These are phyloP conservation scores for Curvularia hawaiiensis DNA, from an alignment of 2,329 filamentous ascomycete species.

Conservation along the genomic window DNA sequence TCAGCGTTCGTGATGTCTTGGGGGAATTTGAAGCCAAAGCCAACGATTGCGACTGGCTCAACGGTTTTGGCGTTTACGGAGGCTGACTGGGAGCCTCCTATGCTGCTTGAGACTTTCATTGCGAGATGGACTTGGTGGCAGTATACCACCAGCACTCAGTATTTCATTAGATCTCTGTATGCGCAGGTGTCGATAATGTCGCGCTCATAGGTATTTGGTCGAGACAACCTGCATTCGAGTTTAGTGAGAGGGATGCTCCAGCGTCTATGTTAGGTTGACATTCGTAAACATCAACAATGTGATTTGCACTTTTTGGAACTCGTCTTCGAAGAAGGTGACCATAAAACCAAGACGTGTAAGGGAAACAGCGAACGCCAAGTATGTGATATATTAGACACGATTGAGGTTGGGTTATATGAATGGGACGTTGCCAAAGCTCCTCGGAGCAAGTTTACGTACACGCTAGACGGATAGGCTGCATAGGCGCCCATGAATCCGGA, in stretches of 20 bases:
- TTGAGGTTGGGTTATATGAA: neutral
- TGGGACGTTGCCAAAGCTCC: neutral
- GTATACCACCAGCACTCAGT: too few species aligned
- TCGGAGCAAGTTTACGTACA: neutral
- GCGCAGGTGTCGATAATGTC: neutral
- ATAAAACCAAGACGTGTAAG: neutral
- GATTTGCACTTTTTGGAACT: neutral
- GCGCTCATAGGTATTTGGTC: neutral
- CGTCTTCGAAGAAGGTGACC: neutral
- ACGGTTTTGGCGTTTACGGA: neutral
- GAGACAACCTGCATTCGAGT: neutral
- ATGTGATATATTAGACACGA: neutral
- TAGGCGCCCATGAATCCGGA: neutral
- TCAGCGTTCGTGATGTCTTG: constrained; percentile 21
- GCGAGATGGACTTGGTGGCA: neutral
- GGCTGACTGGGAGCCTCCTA: neutral
- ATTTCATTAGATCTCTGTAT: neutral
- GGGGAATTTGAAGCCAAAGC: constrained; percentile 39
- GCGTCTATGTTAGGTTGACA: too few species aligned
- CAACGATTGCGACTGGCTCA: constrained; percentile 42
- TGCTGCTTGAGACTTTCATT: neutral
- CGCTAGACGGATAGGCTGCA: neutral
- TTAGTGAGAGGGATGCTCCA: neutral
- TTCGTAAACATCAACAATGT: neutral
- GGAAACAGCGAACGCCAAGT: neutral